These are phyloP conservation scores for Moringa oleifera DNA, from an alignment of 345 rosid species.

Conservation along the genomic window DNA sequence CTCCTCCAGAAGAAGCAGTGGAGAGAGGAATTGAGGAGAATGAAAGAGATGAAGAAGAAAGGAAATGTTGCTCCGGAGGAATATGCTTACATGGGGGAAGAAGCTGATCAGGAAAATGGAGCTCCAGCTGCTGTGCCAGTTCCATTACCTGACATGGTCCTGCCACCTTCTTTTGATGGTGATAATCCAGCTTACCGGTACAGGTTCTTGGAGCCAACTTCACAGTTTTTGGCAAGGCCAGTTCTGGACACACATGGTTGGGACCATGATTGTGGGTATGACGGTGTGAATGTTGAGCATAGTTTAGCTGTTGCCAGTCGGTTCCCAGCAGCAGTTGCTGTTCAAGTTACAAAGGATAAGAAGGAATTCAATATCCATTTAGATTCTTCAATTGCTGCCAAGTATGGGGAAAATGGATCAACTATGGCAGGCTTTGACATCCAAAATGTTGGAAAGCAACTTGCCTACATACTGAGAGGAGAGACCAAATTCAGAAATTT, in stretches of 20 bases:
- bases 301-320: conserved; percentile 53
- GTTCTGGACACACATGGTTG: conserved; percentile 91
- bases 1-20: conserved; percentile 90
- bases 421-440: conserved; percentile 94
- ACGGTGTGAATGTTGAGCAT: conserved; percentile 80
- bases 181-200: conserved; percentile 87
- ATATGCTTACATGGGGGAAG: conserved; percentile 51
- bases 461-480: conserved; percentile 75
- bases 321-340: conserved; percentile 70
- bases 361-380: conserved; percentile 88
- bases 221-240: conserved; percentile 84
- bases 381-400: conserved; percentile 78
- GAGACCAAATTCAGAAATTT: conserved; percentile 81
- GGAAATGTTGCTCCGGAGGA: conserved; percentile 60
- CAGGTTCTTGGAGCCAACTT: conserved; percentile 80
- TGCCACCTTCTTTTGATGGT: conserved; percentile 86
- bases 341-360: conserved; percentile 94
- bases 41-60: conserved; percentile 78
- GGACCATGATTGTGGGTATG: conserved; percentile 99
- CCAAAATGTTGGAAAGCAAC: conserved; percentile 93
- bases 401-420: conserved; percentile 81
- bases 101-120: conserved; percentile 60
- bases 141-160: conserved; percentile 81
- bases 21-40: conserved; percentile 76
- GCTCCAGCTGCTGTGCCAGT: conserved; percentile 87